Evolutionary conservation across 1,139 yeast species (phyloP).

Genomic region (Sugiyamaella novakii): DNA sequence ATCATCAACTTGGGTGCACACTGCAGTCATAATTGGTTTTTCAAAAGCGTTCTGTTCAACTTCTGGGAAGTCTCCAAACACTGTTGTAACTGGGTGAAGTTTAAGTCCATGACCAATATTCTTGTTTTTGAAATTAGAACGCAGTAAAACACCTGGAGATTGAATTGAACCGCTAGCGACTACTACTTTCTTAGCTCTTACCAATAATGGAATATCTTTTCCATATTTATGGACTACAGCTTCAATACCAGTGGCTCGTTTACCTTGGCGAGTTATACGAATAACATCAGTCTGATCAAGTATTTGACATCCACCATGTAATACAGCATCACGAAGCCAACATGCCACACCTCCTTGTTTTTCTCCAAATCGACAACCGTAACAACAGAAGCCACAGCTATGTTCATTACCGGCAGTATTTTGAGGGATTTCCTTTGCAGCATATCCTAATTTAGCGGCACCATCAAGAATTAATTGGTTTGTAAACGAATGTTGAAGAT

Average conservation of each 20-base stretch:
- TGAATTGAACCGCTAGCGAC: conserved; percentile 56
- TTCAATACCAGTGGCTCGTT: conserved; percentile 51
- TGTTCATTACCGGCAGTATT: conserved; percentile 56
- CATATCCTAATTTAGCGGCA: conserved; percentile 52
- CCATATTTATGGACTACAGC: conserved; percentile 38
- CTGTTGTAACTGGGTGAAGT: conserved; percentile 54
- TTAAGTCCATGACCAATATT: conserved; percentile 58
- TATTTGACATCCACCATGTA: conserved; percentile 50
- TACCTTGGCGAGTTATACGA: conserved; percentile 46
- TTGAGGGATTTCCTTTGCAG: conserved; percentile 49
- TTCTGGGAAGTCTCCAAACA: conserved; percentile 50
- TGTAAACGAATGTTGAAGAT: conserved; percentile 52
- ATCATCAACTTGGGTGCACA: conserved; percentile 53
- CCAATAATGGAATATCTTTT: conserved; percentile 35
- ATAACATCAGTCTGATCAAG: conserved; percentile 53
- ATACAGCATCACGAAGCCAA: conserved; percentile 57
- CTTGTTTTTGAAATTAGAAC: conserved; percentile 57
- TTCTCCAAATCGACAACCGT: conserved; percentile 59
- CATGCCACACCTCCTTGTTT: conserved; percentile 57
- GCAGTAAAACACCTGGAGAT: conserved; percentile 54
- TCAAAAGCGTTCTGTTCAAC: conserved; percentile 42
- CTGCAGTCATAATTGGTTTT: conserved; percentile 56
- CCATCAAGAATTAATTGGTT: conserved; percentile 53
- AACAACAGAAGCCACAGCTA: conserved; percentile 54
- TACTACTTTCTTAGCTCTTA: conserved; percentile 54